Base-by-base conservation (phyloP, 2,329 filamentous ascomycete species). In the Cercospora sp. region DNA sequence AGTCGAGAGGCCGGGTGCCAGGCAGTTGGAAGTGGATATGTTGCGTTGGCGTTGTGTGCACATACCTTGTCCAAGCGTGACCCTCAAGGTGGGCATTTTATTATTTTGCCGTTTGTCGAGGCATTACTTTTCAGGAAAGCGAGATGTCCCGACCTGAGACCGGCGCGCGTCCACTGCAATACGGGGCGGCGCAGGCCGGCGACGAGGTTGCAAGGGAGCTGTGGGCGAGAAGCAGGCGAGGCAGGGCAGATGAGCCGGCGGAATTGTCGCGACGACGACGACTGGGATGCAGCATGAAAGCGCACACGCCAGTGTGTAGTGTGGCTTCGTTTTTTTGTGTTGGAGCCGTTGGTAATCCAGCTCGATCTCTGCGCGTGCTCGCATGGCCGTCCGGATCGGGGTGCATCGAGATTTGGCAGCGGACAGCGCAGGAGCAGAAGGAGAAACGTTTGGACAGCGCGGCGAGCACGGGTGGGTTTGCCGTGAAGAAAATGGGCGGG, bases 201-300 rank as follows among this genome's bases (percentile, higher is more conserved):
- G 36, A n/a, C 36, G 36, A 42, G 36, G 36, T 42, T n/a, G 36
- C 36, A 42, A 39, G 36, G 36, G 36, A n/a, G 36, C 36, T n/a
- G 36, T 16, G 36, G 16, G 48, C 48, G 26, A 13, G 48, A 53
- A 12, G 30, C 16, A 48, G 33, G 59, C 36, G 36, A 30, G 59
- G 23, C 36, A 48, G 59, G 33, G 33, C 59, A 61, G 59, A 61
- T 28, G 31, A 28, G 36, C 59, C 20, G 59, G 31, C 59, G 59
- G 59, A 61, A 48, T n/a, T 23, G 33, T 30, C 23, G 59, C 36
- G 59, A 61, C 20, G 59, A 61, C 20, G 59, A 48, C 30, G 59
- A 45, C 59, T 42, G 42, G 59, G 59, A 45, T 48, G 23, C 23
- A 31, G 23, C n/a, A 57, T 57, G 51, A 23, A 30, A 28, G 51